These are phyloP conservation scores for Podospora fimiseda DNA, from an alignment of 495 filamentous ascomycete genomes.

Conservation along the genomic window DNA sequence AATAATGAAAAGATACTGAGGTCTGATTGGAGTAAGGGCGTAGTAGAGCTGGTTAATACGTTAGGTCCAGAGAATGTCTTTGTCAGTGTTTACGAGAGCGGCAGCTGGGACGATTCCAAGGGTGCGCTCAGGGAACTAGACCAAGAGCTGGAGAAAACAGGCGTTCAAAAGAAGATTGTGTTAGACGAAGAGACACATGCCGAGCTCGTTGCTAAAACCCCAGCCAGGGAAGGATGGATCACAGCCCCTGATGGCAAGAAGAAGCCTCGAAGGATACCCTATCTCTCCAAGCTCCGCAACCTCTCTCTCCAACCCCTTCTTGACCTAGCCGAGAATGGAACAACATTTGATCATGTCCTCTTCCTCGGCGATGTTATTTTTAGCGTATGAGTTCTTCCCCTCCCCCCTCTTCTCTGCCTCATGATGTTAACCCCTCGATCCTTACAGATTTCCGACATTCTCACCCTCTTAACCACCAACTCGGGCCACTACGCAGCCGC, in stretches of 20 bases:
- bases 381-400: constrained; percentile 42
- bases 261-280: constrained; percentile 60
- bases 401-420: neutral
- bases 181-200: constrained; percentile 50
- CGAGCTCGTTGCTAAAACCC: constrained; percentile 47
- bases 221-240: constrained; percentile 51
- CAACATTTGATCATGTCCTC: constrained; percentile 59
- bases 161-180: constrained; percentile 49
- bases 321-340: constrained; percentile 40
- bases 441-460: constrained; percentile 45
- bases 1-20: constrained; percentile 61
- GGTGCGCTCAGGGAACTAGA: constrained; percentile 57
- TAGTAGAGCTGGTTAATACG: constrained; percentile 48
- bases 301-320: constrained; percentile 44
- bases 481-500: constrained; percentile 70
- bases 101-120: constrained; percentile 67
- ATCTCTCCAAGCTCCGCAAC: constrained; percentile 60
- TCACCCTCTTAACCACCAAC: constrained; percentile 65
- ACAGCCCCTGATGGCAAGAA: constrained; percentile 41
- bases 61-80: constrained; percentile 63
- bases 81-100: constrained; percentile 64
- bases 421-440: constrained; percentile 3
- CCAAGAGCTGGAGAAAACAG: constrained; percentile 41
- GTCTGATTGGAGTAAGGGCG: constrained; percentile 53
- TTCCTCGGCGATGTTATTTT: constrained; percentile 77